Evolutionary conservation across 768 basidiomycete genomes (phyloP).

Genomic region (Lactifluus hygrophoroides): DNA sequence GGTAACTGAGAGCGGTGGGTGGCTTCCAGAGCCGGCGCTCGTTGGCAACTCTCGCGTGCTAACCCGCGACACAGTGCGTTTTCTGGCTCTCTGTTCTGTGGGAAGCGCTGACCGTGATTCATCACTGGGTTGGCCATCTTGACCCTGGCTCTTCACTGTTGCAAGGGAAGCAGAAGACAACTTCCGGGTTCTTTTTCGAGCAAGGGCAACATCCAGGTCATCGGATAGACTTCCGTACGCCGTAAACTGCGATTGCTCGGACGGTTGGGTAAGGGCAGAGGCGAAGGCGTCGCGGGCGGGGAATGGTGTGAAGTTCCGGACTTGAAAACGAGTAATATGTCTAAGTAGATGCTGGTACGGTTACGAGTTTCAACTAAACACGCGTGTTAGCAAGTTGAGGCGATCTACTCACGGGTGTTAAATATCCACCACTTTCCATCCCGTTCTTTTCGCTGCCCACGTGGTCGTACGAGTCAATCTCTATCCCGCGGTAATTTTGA

Average conservation of each 20-base stretch:
- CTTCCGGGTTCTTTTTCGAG: conserved; percentile 51
- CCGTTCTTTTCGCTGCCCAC: background rate
- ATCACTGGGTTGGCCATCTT: conserved; percentile 36
- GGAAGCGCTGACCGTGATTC: conserved; percentile 20
- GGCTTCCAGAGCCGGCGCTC: conserved; percentile 3
- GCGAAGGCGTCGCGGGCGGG: conserved; percentile 72
- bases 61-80: conserved; percentile 27
- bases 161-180: conserved; percentile 50
- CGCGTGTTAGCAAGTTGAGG: background rate
- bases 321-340: conserved; percentile 63
- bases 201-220: conserved; percentile 56
- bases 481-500: background rate
- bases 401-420: conserved; percentile 9
- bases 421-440: background rate
- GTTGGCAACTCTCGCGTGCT: conserved; percentile 26
- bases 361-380: background rate
- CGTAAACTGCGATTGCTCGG: conserved; percentile 52
- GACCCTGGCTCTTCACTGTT: conserved; percentile 38
- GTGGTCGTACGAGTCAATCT: background rate
- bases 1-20: conserved; percentile 10
- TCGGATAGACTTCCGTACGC: conserved; percentile 52
- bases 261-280: conserved; percentile 62
- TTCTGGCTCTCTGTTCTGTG: conserved; percentile 33
- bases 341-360: conserved; percentile 55
- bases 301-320: conserved; percentile 79